Conservation (phyloP, 495 filamentous ascomycete species). For the Evernia prunastri region DNA sequence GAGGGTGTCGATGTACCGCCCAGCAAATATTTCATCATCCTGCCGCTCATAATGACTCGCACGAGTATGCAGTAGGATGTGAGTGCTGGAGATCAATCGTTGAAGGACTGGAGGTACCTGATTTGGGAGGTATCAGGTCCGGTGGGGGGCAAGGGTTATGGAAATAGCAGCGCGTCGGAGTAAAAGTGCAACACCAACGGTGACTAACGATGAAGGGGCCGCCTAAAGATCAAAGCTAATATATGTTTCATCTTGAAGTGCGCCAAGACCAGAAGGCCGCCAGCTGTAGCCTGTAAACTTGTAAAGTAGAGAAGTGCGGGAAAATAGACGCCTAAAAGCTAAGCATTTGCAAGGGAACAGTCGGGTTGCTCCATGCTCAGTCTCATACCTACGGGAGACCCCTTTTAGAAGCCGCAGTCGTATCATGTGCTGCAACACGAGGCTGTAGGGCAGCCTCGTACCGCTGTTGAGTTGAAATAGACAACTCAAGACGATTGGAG, state of each 20-base stretch:
- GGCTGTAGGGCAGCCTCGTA: neutral
- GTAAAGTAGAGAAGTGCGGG: neutral
- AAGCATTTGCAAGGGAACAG: neutral
- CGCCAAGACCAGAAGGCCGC: neutral
- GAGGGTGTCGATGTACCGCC: constrained; percentile 9
- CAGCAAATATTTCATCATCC: constrained; percentile 18
- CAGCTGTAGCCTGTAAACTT: too few relatives aligned
- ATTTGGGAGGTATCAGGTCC: neutral
- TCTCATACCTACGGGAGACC: neutral
- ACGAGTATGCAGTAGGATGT: neutral
- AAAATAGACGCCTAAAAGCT: constrained; percentile 1
- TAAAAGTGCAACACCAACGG: neutral
- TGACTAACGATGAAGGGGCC: neutral
- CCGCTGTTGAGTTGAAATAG: neutral
- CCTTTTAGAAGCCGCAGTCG: neutral
- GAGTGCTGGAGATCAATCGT: neutral
- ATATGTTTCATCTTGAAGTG: constrained; percentile 2
- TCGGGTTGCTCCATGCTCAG: neutral
- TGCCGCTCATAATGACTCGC: neutral
- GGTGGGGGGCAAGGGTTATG: neutral
- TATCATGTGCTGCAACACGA: neutral
- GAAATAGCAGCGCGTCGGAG: neutral
- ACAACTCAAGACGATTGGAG: neutral
- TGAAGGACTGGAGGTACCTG: neutral
- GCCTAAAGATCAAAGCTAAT: neutral